phyloP scores from a whole-genome alignment of 2,329 filamentous ascomycete genomes.

The Chalara sp. region DNA sequence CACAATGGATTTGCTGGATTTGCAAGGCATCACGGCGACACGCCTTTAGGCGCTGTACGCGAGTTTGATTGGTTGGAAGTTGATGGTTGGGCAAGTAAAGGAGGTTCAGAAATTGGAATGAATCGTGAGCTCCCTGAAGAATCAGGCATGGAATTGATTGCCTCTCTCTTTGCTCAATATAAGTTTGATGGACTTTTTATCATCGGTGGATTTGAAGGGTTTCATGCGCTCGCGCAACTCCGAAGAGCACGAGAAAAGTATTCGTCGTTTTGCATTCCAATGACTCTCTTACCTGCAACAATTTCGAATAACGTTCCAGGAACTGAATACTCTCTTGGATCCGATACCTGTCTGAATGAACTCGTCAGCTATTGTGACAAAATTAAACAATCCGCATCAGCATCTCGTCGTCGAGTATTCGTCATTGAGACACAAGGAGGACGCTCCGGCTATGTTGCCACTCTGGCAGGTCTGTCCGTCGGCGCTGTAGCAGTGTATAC shows the following conservation, averaged over 20 bases:
- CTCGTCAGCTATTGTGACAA: constrained; percentile 94
- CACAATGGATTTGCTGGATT: constrained; percentile 97
- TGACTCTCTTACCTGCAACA: constrained; percentile 88
- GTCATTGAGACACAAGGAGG: constrained; percentile 98
- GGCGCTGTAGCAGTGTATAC: constrained; percentile 93
- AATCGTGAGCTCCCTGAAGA: constrained; percentile 89
- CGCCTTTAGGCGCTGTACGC: constrained; percentile 75
- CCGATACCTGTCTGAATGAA: constrained; percentile 93
- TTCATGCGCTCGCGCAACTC: constrained; percentile 83
- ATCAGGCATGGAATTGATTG: constrained; percentile 74
- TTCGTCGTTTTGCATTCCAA: constrained; percentile 84
- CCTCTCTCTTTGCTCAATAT: constrained; percentile 77
- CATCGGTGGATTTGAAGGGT: constrained; percentile 93
- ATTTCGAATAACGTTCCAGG: constrained; percentile 98
- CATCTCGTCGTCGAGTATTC: constrained; percentile 87
- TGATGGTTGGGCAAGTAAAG: constrained; percentile 91
- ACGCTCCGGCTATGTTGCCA: constrained; percentile 88
- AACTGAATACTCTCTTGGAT: constrained; percentile 93
- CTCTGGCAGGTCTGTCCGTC: constrained; percentile 82
- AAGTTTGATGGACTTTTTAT: constrained; percentile 88
- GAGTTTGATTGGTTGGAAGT: constrained; percentile 90
- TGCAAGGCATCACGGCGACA: constrained; percentile 80
- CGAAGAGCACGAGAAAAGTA: constrained; percentile 73
- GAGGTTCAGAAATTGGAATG: constrained; percentile 95
- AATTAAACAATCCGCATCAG: constrained; percentile 93